phyloP scores from a whole-genome alignment of 306 rosid genomes.

The Gastrolobium bilobum region DNA sequence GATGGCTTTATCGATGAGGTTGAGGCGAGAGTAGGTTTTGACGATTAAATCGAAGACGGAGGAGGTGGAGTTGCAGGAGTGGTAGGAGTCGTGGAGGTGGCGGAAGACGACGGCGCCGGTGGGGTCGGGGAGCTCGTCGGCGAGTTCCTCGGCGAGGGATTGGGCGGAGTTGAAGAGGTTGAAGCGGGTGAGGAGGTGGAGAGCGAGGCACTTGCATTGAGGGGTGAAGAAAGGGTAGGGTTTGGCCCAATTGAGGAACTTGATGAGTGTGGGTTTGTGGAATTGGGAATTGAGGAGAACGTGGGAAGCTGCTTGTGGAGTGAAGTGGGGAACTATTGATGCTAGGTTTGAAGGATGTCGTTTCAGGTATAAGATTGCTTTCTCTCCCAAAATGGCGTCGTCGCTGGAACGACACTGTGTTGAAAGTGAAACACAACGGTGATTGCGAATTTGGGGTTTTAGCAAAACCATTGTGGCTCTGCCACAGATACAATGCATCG shows the following conservation, averaged over 20 bases:
- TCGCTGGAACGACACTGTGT: constrained; percentile 28
- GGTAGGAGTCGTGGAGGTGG: constrained; percentile 66
- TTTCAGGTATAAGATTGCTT: constrained; percentile 71
- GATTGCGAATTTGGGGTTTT: constrained; percentile 29
- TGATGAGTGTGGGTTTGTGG: constrained; percentile 60
- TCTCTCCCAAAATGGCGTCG: constrained; percentile 55
- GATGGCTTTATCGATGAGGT: constrained; percentile 59
- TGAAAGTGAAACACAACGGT: constrained; percentile 34
- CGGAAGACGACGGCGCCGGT: constrained; percentile 61
- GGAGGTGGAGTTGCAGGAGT: constrained; percentile 68
- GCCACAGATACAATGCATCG: no score
- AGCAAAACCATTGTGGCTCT: constrained; percentile 50
- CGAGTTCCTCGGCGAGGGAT: constrained; percentile 75
- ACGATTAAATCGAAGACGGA: constrained; percentile 78
- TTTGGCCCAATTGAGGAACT: constrained; percentile 78
- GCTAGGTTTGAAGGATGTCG: constrained; percentile 73
- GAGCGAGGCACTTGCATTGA: constrained; percentile 77
- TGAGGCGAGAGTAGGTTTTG: constrained; percentile 73
- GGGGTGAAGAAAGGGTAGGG: constrained; percentile 63
- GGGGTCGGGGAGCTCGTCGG: constrained; percentile 50
- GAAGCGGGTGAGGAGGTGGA: constrained; percentile 86
- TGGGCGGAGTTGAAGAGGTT: constrained; percentile 78
- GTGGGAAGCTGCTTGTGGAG: constrained; percentile 78
- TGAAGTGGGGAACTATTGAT: constrained; percentile 66
- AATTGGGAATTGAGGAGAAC: constrained; percentile 78